Evolutionary conservation across 306 rosid species (phyloP), one percentile per base, ranked within the genome.

Genomic region (Quercus ilex): DNA sequence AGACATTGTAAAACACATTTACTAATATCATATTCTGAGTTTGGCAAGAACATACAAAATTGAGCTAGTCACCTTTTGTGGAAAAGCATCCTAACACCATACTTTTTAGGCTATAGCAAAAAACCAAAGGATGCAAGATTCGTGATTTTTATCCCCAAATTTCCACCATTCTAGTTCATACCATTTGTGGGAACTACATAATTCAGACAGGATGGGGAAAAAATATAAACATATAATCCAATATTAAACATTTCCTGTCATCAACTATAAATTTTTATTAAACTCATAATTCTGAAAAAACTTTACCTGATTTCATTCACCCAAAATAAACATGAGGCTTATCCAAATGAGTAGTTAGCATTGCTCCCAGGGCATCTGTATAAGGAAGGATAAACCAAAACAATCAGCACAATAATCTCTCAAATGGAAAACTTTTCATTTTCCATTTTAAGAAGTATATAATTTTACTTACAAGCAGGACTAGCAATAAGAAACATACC

Each of bases 401-500:
- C 49, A 59, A 55, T 85, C 68, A 83, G 72, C 64, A 33, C 67
- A 70, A 74, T 12, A 57, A 69, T 23, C 23, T 23, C 23, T 23
- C 23, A 23, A 23, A 23, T 23, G 23, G 23, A 23, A 23, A 23
- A 23, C 23, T 33, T 6, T 67, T 33, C 4, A 19, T 19, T 6
- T 4, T 67, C 51, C 26, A 1, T 33, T 35, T 52, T 25, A 38
- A 63, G 53, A 72, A 31, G 35, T 53, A 53, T 17, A 57, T 31
- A 55, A 76, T 46, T 70, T 68, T 69, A 87, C 99, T 85, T 88
- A 93, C 99, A 84, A 96, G 99, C 81, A 96, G 85, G 74, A 91
- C 88, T 73, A 98, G 98, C 87, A 96, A 87, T 81, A 96, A 57
- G 76, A 96, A 93, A 69, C 99, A 92, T 60, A 96, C 93, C 85